Base-by-base conservation (phyloP, 139 green algal species). In the Dunaliella sp. region DNA sequence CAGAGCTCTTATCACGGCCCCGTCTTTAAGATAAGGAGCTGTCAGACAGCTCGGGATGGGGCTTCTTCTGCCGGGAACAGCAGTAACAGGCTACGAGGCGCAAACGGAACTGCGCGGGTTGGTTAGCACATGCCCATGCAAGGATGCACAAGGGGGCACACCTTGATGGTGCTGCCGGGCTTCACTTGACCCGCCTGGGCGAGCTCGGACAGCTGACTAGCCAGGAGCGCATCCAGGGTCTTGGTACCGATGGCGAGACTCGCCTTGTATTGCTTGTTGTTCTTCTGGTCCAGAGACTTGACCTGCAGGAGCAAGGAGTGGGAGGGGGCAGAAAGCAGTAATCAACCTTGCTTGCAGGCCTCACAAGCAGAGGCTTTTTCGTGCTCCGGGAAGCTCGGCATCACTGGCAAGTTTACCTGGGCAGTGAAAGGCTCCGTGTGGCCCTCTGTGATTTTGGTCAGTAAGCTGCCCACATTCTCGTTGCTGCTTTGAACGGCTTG, bases 191-290 rank as follows among this genome's bases (percentile, higher is more conserved):
- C 86, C 33, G n/a, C 37, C 24, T 34, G 59, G 25, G 89, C 48
- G 0, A 87, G 80, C 74, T 86, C 74, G 1, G 77, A 59, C 36
- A 91, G 86, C 87, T 94, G 88, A 0, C 86, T 88, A 1, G 89
- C 88, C 2, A 95, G 81, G 0, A 91, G 36, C 57, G 87, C 89
- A 16, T 84, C 65, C 32, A 94, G 87, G 3, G 77, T 78, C 24
- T 82, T 79, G 2, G 80, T 87, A 32, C 92, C 92, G 32, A 95
- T 92, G 1, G 84, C 88, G 1, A 93, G 65, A 0, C 81, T 31
- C 81, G 87, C 93, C 21, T 84, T 86, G 34, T 88, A 89, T 77
- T 93, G 93, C 35, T 81, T 88, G 38, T 83, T 83, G 34, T 21
- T 3, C 30, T 12, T 36, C 78, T 58, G 35, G 3, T 57, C 78